These are phyloP conservation scores for Monilinia laxa DNA, from an alignment of 2,329 filamentous ascomycete genomes.

Conservation along the genomic window DNA sequence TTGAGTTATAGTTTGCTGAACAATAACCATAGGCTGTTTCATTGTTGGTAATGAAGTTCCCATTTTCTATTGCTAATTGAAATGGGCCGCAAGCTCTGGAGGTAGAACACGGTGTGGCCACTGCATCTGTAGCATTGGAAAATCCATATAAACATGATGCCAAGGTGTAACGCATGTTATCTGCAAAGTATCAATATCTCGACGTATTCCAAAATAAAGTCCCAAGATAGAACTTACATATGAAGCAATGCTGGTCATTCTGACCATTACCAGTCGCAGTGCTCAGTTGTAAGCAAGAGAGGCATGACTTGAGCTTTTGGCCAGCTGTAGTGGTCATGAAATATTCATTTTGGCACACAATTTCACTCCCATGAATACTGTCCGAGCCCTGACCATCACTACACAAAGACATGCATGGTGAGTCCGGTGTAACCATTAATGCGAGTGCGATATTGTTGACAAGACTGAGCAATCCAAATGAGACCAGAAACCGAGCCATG, in stretches of 20 bases:
- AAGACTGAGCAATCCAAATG: constrained; percentile 3
- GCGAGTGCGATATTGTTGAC: constrained; percentile 29
- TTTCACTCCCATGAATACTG: constrained; percentile 48
- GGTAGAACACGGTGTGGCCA: constrained; percentile 34
- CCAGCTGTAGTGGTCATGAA: constrained; percentile 32
- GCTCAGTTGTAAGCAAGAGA: constrained; percentile 38
- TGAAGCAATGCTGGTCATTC: constrained; percentile 37
- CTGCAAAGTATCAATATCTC: constrained; percentile 25
- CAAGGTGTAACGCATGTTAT: constrained; percentile 38
- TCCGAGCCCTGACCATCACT: constrained; percentile 40
- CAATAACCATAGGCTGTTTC: constrained; percentile 36
- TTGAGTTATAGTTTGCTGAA: constrained; percentile 28
- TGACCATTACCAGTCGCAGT: constrained; percentile 29
- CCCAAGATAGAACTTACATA: constrained; percentile 33
- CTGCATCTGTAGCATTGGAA: constrained; percentile 31
- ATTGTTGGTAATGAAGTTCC: constrained; percentile 30
- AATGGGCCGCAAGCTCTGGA: constrained; percentile 33
- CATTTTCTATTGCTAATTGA: constrained; percentile 31
- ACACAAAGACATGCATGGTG: constrained; percentile 51
- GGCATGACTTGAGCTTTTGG: constrained; percentile 35
- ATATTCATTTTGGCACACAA: constrained; percentile 40
- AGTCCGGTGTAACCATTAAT: constrained; percentile 52
- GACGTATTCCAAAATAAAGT: background rate
- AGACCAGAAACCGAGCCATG: constrained; percentile 11
- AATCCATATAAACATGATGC: constrained; percentile 36